phyloP scores from a whole-genome alignment of 768 basidiomycete genomes.

The Leccinum obscurum region DNA sequence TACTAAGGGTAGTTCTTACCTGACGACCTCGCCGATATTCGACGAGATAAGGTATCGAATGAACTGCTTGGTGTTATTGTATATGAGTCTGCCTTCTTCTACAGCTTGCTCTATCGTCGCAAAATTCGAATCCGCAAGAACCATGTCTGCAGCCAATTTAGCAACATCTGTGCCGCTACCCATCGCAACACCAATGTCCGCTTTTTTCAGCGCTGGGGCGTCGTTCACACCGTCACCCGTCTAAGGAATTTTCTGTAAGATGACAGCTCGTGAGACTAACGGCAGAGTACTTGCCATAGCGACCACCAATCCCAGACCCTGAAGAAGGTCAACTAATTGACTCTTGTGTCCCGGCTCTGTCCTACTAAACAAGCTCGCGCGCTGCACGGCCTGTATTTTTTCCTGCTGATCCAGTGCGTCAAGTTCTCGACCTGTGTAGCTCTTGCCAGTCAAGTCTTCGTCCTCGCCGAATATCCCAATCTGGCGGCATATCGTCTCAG shows the following conservation, averaged over 20 bases:
- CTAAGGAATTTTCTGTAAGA: conserved; percentile 39
- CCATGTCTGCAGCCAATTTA: conserved; percentile 98
- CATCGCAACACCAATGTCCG: conserved; percentile 99
- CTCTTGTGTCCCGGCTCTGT: conserved; percentile 96
- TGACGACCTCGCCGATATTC: conserved; percentile 97
- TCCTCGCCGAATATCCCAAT: conserved; percentile 89
- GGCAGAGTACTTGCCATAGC: conserved; percentile 70
- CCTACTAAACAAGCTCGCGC: conserved; percentile 86
- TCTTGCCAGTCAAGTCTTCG: conserved; percentile 92
- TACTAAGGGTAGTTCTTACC: conserved; percentile 30
- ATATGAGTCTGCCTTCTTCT: conserved; percentile 96
- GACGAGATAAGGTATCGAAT: conserved; percentile 98
- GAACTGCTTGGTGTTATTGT: conserved; percentile 99
- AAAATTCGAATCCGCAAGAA: conserved; percentile 96
- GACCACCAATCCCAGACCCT: conserved; percentile 88
- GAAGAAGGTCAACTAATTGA: conserved; percentile 90
- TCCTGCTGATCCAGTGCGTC: conserved; percentile 79
- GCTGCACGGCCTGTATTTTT: conserved; percentile 83
- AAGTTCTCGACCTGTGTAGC: conserved; percentile 91
- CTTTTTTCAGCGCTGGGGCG: conserved; percentile 94
- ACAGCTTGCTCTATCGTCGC: conserved; percentile 95
- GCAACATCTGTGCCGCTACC: conserved; percentile 98
- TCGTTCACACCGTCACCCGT: conserved; percentile 99
- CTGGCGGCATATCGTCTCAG: conserved; percentile 94
- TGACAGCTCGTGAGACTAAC: conserved; percentile 9